Base-by-base conservation (phyloP, 805 yeast genomes). In the Phaffomyces opuntiae region DNA sequence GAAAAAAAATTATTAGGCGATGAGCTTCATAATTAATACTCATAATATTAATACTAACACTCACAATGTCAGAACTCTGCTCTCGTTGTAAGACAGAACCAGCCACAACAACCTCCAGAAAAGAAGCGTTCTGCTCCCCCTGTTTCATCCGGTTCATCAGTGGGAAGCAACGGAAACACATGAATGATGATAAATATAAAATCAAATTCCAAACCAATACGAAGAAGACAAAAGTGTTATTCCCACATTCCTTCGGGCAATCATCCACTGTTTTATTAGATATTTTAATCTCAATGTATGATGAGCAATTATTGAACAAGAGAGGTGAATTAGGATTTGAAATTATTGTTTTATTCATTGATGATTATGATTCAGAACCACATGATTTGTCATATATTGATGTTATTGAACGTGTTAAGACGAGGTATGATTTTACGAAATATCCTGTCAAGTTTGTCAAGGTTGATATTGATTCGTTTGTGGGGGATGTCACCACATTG, bases 151-250 rank as follows among this genome's bases (percentile, higher is more conserved):
- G 80, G 48, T 90, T 87, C 59, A 70, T 90, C 34, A 73, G 83
- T 47, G 81, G 87, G 24, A 90, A 90, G 61, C 89, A 87, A 63
- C 72, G 96, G 50, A 85, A 83, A 57, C 84, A 75, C 57, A 80
- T 91, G 88, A 52, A 58, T 7, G 77, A 74, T 51, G 89, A 85
- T 13, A 77, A 72, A 45, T 89, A 75, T 65, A 85, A 87, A 57
- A 90, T 85, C 21, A 75, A 81, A 55, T 88, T 74, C 54, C 78
- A 77, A 13, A 64, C 65, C 1, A 66, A 67, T 16, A 67, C 65
- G 5, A 67, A 60, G 13, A 46, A 60, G 3, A 78, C 75, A 16
- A 73, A 65, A 31, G 73, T 83, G 0, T 55, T 85, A 26, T 59
- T 87, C 5, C 77, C 90, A 3, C 56, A 84, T 3, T 82, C 90